Evolutionary conservation across 768 basidiomycete genomes (phyloP).

Genomic region (Hydnum rufescens): DNA sequence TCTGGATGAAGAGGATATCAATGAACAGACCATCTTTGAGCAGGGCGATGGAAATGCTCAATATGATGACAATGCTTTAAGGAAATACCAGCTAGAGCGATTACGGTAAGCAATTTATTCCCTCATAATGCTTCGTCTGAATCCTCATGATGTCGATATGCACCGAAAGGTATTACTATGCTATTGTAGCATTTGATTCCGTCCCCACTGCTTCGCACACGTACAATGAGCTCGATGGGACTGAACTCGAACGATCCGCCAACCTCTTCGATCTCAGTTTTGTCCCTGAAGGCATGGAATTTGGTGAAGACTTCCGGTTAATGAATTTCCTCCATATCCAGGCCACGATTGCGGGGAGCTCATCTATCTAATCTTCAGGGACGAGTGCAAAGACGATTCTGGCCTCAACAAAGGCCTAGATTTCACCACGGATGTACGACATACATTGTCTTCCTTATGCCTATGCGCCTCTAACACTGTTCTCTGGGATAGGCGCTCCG

Average conservation of each 20-base stretch:
- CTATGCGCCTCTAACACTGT: neutral
- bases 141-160: neutral
- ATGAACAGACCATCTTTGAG: slow-evolving; percentile 45
- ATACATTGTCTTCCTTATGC: neutral
- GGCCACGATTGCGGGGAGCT: neutral
- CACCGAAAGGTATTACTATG: slow-evolving; percentile 70
- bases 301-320: slow-evolving; percentile 58
- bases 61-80: slow-evolving; percentile 69
- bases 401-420: slow-evolving; percentile 54
- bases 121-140: neutral
- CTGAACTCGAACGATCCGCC: slow-evolving; percentile 90
- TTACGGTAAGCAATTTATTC: slow-evolving; percentile 33
- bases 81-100: slow-evolving; percentile 85
- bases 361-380: slow-evolving; percentile 24
- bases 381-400: slow-evolving; percentile 22
- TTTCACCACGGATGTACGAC: slow-evolving; percentile 77
- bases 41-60: slow-evolving; percentile 42
- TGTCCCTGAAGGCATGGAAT: slow-evolving; percentile 75
- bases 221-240: slow-evolving; percentile 73
- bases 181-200: slow-evolving; percentile 75
- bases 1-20: slow-evolving; percentile 42
- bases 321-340: slow-evolving; percentile 7
- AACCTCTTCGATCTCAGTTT: slow-evolving; percentile 92
- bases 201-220: slow-evolving; percentile 58
- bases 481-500: slow-evolving; percentile 52